Evolutionary conservation across 2,329 filamentous ascomycete genomes (phyloP), one percentile per base, ranked within the genome.

Genomic region (Aspergillus fumigatus): DNA sequence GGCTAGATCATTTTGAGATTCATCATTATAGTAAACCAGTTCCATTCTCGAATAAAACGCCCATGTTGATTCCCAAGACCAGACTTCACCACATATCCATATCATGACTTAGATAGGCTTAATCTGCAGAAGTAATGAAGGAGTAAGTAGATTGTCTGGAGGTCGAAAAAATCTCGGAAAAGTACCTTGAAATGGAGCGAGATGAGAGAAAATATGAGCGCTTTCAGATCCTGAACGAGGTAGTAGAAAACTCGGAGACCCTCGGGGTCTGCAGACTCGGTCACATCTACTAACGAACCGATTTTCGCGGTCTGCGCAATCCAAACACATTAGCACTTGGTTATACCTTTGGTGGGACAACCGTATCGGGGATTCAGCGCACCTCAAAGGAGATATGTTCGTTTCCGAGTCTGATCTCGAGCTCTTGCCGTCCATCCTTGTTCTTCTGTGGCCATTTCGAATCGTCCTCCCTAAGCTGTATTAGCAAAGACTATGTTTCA

Each of bases 391-490:
- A 95, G 65, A 99, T 97, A 74, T 97, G 93, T 62, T 99, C 94
- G 68, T 89, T 94, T 45, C 93, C 94, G 55, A 99, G 74, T 50
- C 92, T 84, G 57, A 99, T 97, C 75, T 99, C 94, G 50, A 99
- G 82, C 77, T 99, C 94, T 73, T 99, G 94, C 62, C 93, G 86
- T 38, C 94, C 94, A 68, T 99, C 94, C 78, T 97, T 97, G 79
- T 99, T 99, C 84, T 97, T 99, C 75, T 95, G 91, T 0, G 94
- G 94, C 94, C 94, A 99, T 74, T 97, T 97, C 26, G 87, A 89
- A 74, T 99, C 94, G 71, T 99, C 94, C 86, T 99, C 94, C 80
- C 91, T 96, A 65, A 60, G 40, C 19, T 35, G 27, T 38, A 55
- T 71, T 40, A 71, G 65, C 56, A 49, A 35, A 45, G 27, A 19